Evolutionary conservation across 768 basidiomycete species (phyloP).

Genomic region (Cystobasidium ongulense): DNA sequence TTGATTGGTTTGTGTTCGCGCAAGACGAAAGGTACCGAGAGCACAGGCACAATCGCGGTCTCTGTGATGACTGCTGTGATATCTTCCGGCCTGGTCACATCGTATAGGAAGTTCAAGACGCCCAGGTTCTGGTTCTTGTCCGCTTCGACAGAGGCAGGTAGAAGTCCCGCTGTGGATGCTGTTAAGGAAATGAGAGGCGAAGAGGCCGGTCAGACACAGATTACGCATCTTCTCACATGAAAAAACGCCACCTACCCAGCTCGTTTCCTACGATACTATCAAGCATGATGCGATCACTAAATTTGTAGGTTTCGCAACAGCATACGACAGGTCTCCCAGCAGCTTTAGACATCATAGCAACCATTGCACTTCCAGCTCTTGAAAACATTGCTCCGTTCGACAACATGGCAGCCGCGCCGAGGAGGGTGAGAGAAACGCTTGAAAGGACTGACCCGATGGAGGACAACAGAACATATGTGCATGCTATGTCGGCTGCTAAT

Average conservation of each 20-base stretch:
- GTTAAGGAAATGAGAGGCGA: conserved; percentile 26
- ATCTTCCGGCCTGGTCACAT: conserved; percentile 80
- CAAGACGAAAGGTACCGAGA: conserved; percentile 40
- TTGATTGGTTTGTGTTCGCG: conserved; percentile 41
- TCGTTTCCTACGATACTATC: conserved; percentile 96
- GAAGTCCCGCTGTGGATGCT: conserved; percentile 15
- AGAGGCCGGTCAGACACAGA: too few relatives aligned
- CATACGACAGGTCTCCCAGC: conserved; percentile 86
- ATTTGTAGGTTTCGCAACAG: conserved; percentile 98
- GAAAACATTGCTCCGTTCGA: conserved; percentile 91
- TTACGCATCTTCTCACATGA: neutral
- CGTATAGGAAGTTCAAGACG: conserved; percentile 79
- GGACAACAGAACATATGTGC: conserved; percentile 84
- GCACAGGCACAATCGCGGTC: conserved; percentile 62
- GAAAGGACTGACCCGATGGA: conserved; percentile 55
- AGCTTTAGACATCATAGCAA: conserved; percentile 90
- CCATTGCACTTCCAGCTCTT: conserved; percentile 86
- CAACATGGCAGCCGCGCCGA: conserved; percentile 89
- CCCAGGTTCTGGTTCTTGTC: conserved; percentile 54
- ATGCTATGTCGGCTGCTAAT: conserved; percentile 62
- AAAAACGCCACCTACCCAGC: conserved; percentile 56
- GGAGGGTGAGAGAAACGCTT: conserved; percentile 70
- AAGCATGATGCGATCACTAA: conserved; percentile 80
- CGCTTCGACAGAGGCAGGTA: conserved; percentile 2
- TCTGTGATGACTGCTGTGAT: conserved; percentile 97